A percentile compares a stretch with the other conserved stretches of the same genome.
These are phyloP conservation scores for Exophiala alcalophila DNA, from an alignment of 2,329 filamentous ascomycete genomes.

Conservation along the genomic window DNA sequence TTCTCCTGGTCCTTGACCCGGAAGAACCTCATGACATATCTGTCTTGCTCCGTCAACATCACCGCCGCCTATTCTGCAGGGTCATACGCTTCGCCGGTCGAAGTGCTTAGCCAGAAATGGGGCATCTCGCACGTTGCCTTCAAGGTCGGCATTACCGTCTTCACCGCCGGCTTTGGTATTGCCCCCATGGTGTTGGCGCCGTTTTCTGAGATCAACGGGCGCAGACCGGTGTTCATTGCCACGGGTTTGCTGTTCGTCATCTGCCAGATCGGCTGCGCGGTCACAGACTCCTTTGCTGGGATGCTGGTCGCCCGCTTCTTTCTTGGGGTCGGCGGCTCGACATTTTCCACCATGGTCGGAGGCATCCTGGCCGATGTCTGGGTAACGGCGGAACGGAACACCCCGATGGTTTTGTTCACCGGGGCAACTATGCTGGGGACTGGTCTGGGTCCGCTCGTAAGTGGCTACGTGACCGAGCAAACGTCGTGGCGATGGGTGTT, in stretches of 20 bases:
- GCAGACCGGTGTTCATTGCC: constrained; percentile 74
- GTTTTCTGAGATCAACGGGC: constrained; percentile 82
- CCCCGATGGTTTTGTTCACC: constrained; percentile 84
- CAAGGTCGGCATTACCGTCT: constrained; percentile 70
- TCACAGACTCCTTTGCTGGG: constrained; percentile 66
- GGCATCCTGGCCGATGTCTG: constrained; percentile 88
- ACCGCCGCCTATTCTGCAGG: constrained; percentile 79
- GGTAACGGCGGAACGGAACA: constrained; percentile 73
- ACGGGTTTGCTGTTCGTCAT: constrained; percentile 71
- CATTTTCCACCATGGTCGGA: constrained; percentile 87
- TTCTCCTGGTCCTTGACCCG: constrained; percentile 67
- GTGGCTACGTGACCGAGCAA: constrained; percentile 65
- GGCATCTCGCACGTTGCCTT: constrained; percentile 62
- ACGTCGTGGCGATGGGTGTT: constrained; percentile 83
- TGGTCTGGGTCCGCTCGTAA: constrained; percentile 71
- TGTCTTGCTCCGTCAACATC: constrained; percentile 73
- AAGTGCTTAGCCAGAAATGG: constrained; percentile 65
- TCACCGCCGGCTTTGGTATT: constrained; percentile 75
- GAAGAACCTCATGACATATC: constrained; percentile 69
- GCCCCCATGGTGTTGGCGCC: constrained; percentile 87
- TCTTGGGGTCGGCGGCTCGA: constrained; percentile 65
- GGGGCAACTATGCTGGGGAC: constrained; percentile 75
- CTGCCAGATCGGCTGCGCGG: constrained; percentile 65
- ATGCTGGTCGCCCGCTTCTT: constrained; percentile 72
- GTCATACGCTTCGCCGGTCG: constrained; percentile 68